These are phyloP conservation scores for Rhodomyrtus tomentosa DNA, from an alignment of 345 rosid species.

Conservation along the genomic window DNA sequence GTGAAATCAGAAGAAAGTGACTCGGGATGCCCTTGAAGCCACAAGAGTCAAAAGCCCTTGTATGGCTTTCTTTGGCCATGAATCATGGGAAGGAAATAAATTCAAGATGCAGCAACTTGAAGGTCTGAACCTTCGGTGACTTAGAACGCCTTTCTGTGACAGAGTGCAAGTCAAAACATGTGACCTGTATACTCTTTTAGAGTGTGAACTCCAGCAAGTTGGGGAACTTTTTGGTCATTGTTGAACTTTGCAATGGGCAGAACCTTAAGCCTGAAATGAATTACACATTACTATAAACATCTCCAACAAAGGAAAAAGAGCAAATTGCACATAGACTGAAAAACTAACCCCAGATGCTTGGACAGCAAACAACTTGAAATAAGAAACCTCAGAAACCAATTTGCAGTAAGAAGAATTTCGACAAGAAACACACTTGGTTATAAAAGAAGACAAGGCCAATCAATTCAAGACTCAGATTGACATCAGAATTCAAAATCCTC, in stretches of 20 bases:
- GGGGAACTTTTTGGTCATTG: neutral
- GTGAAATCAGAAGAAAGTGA: conserved; percentile 1
- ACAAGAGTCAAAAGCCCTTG: conserved; percentile 1
- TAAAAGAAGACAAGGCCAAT: neutral
- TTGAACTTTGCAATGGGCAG: neutral
- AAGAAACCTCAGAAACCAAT: neutral
- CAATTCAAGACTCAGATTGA: neutral
- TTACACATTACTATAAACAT: neutral
- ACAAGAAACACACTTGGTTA: neutral
- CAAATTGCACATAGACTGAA: neutral
- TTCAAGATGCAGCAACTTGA: conserved; percentile 3
- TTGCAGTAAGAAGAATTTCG: neutral
- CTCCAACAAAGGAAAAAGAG: neutral
- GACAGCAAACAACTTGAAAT: neutral
- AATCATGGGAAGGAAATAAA: conserved; percentile 15
- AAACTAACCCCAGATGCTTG: neutral
- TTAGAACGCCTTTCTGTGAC: neutral
- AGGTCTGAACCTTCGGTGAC: neutral
- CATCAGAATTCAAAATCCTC: neutral
- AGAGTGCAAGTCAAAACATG: neutral
- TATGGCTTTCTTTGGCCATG: neutral
- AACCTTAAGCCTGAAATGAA: neutral
- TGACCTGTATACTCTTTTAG: neutral
- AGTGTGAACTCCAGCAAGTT: neutral
- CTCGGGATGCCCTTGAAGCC: conserved; percentile 9